Conservation (phyloP, 1,284 basidiomycete species). For the Ceratobasidium papillatum region DNA sequence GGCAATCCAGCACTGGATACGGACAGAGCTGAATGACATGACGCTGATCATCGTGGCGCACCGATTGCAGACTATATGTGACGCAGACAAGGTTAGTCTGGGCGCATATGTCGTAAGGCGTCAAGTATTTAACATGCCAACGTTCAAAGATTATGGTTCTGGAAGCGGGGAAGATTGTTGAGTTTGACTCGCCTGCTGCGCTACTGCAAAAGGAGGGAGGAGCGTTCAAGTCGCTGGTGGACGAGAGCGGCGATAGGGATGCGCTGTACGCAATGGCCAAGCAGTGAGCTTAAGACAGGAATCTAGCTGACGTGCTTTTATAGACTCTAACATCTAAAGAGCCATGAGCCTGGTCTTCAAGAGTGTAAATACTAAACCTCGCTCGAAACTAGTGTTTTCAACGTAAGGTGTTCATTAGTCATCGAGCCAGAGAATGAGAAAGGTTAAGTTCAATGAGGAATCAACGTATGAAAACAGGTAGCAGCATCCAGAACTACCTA, state of each 20-base stretch:
- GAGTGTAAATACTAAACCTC: too few relatives aligned
- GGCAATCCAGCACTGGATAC: constrained; percentile 66
- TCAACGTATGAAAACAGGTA: too few relatives aligned
- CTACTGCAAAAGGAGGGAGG: constrained; percentile 53
- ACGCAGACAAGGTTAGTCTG: constrained; percentile 58
- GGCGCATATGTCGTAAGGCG: neutral
- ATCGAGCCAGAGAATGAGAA: too few relatives aligned
- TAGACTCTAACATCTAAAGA: neutral
- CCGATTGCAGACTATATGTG: constrained; percentile 74
- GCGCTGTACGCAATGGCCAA: constrained; percentile 50
- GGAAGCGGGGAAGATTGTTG: constrained; percentile 47
- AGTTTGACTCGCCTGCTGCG: constrained; percentile 54
- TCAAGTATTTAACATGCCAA: neutral
- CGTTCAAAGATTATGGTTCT: constrained; percentile 43
- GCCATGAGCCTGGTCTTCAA: too few relatives aligned
- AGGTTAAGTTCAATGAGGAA: too few relatives aligned
- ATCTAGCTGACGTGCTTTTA: neutral
- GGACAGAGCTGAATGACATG: constrained; percentile 63
- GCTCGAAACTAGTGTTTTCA: too few relatives aligned
- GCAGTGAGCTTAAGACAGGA: neutral
- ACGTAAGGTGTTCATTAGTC: too few relatives aligned
- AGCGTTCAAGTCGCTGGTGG: constrained; percentile 53
- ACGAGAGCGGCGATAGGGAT: constrained; percentile 54
- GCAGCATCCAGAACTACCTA: too few relatives aligned
- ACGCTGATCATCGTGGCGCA: constrained; percentile 74